Evolutionary conservation across 139 green algal genomes (phyloP).

Genomic region (Closterium sp.): DNA sequence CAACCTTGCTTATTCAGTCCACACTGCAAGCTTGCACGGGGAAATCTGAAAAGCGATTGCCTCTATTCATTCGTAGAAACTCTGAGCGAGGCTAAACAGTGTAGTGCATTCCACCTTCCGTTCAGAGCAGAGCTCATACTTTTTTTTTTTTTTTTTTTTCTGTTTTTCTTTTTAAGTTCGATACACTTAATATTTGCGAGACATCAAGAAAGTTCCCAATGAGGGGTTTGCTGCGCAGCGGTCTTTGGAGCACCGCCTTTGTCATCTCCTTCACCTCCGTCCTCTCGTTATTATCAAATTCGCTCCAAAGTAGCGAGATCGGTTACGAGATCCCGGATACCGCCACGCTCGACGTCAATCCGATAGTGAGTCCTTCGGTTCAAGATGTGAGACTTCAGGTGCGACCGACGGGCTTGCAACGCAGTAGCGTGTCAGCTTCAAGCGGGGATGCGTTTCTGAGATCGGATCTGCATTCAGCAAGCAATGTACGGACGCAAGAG

Average conservation of each 20-base stretch:
- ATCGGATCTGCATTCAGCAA: neutral
- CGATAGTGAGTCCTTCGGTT: neutral
- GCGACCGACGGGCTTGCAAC: neutral
- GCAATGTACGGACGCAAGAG: neutral
- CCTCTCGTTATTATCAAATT: neutral
- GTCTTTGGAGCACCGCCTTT: neutral
- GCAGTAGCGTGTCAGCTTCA: neutral
- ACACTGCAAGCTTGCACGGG: neutral
- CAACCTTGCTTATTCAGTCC: neutral
- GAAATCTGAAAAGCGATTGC: too few relatives aligned
- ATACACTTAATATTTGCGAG: too few relatives aligned
- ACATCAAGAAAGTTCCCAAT: neutral
- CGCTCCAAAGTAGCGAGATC: neutral
- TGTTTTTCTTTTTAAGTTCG: too few relatives aligned
- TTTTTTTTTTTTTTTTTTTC: too few relatives aligned
- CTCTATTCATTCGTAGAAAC: too few relatives aligned
- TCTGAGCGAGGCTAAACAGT: too few relatives aligned
- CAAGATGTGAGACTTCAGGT: neutral
- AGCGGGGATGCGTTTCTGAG: neutral
- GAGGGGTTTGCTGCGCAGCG: neutral
- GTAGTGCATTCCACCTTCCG: too few relatives aligned
- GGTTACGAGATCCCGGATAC: neutral
- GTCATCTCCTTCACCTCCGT: neutral
- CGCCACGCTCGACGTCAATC: neutral
- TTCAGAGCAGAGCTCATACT: too few relatives aligned